A percentile compares a stretch with the other conserved stretches of the same genome.
phyloP scores from a whole-genome alignment of 129 eudicot species.

The Scalesia atractyloides region DNA sequence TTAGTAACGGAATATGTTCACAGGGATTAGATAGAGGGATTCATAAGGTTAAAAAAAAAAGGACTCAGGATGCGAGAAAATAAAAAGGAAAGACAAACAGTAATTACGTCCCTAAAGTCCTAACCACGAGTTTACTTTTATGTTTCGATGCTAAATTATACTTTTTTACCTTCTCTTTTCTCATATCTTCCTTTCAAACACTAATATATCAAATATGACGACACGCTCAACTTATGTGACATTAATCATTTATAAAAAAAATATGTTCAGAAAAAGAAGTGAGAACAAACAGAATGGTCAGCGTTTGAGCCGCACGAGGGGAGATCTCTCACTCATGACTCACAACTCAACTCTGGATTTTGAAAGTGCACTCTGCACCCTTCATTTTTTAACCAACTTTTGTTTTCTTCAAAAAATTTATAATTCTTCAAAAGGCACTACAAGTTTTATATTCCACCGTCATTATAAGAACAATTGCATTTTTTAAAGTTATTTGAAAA shows the following conservation, averaged over 20 bases:
- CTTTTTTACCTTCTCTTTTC: too few species aligned
- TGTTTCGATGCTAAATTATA: too few species aligned
- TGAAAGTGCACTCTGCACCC: constrained; percentile 34
- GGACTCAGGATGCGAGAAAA: too few species aligned
- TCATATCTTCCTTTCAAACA: too few species aligned
- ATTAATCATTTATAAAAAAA: not conserved
- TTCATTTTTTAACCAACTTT: constrained; percentile 26
- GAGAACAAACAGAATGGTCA: constrained; percentile 43
- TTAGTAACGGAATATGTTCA: too few species aligned
- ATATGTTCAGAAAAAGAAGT: constrained; percentile 5
- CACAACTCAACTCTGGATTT: constrained; percentile 20
- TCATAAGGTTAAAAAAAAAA: too few species aligned
- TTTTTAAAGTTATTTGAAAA: not conserved
- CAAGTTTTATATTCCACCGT: constrained; percentile 14
- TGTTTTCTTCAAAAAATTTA: constrained; percentile 24
- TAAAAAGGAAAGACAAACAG: too few species aligned
- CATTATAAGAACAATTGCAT: not conserved
- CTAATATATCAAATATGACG: too few species aligned
- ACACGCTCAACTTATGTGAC: not conserved
- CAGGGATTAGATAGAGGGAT: too few species aligned
- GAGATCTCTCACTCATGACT: constrained; percentile 31
- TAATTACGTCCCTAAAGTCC: too few species aligned
- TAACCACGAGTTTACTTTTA: too few species aligned
- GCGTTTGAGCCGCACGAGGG: constrained; percentile 51
- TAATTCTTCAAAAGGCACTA: not conserved